These are phyloP conservation scores for Proliferodiscus dingleyae DNA, from an alignment of 2,329 filamentous ascomycete species.

Conservation along the genomic window DNA sequence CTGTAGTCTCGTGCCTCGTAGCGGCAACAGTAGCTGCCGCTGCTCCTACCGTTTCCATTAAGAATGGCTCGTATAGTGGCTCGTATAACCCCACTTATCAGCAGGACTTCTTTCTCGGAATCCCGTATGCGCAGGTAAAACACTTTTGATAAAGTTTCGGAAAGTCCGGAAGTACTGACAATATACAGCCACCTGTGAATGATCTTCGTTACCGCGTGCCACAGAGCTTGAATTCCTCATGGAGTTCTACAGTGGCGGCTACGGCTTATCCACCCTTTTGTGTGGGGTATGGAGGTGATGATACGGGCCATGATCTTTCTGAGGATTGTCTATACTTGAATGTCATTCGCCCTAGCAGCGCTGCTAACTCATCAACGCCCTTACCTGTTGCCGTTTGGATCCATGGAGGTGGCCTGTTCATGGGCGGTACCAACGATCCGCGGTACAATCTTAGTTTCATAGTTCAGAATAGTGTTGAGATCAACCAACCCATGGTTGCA, in stretches of 20 bases:
- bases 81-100: constrained; percentile 17
- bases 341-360: constrained; percentile 44
- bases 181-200: constrained; percentile 18
- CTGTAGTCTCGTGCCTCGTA: background rate
- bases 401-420: constrained; percentile 42
- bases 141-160: background rate
- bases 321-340: constrained; percentile 54
- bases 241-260: constrained; percentile 11
- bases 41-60: constrained; percentile 10
- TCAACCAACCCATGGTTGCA: constrained; percentile 41
- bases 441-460: constrained; percentile 23
- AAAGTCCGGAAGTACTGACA: too few relatives aligned
- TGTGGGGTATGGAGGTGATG: constrained; percentile 24
- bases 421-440: constrained; percentile 22
- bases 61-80: constrained; percentile 23
- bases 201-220: constrained; percentile 21
- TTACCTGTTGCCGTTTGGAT: constrained; percentile 54
- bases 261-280: constrained; percentile 20
- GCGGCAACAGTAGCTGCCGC: background rate
- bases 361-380: constrained; percentile 26
- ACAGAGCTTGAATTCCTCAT: constrained; percentile 19
- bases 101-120: constrained; percentile 26
- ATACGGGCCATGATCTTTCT: constrained; percentile 11
- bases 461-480: constrained; percentile 35
- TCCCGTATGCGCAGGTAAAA: constrained; percentile 22